Conservation (phyloP, 1,284 basidiomycete species). For the Leccinum subatratum region DNA sequence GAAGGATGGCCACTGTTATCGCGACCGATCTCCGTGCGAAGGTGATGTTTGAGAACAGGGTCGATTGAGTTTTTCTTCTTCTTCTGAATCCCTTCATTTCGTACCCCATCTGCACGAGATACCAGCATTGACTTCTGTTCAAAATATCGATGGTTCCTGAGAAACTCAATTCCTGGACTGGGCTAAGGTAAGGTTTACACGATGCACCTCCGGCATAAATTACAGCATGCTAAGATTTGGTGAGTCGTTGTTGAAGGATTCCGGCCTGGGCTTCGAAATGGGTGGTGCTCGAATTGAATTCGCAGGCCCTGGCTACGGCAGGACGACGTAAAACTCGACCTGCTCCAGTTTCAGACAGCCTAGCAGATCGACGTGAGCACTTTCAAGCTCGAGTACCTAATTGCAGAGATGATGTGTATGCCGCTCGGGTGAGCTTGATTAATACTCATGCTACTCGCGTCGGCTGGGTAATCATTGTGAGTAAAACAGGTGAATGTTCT, state of each 20-base stretch:
- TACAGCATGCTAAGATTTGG: not conserved
- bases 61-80: not conserved
- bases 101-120: not conserved
- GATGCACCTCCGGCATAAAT: not conserved
- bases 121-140: not conserved
- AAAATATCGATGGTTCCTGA: not conserved
- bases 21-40: slow-evolving; percentile 4
- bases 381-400: too few relatives aligned
- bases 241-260: not conserved
- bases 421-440: too few relatives aligned
- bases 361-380: too few relatives aligned
- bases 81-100: not conserved
- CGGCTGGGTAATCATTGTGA: too few relatives aligned
- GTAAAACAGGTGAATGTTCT: too few relatives aligned
- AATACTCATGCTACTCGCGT: too few relatives aligned
- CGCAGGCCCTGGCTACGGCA: too few relatives aligned
- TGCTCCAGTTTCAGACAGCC: too few relatives aligned
- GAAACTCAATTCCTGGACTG: not conserved
- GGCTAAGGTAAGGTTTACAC: not conserved
- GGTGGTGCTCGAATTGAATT: not conserved
- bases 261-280: not conserved
- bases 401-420: too few relatives aligned
- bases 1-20: not conserved
- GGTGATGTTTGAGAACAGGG: slow-evolving; percentile 20
- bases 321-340: too few relatives aligned